phyloP scores from a whole-genome alignment of 805 yeast genomes.

The Metschnikowia sp. region DNA sequence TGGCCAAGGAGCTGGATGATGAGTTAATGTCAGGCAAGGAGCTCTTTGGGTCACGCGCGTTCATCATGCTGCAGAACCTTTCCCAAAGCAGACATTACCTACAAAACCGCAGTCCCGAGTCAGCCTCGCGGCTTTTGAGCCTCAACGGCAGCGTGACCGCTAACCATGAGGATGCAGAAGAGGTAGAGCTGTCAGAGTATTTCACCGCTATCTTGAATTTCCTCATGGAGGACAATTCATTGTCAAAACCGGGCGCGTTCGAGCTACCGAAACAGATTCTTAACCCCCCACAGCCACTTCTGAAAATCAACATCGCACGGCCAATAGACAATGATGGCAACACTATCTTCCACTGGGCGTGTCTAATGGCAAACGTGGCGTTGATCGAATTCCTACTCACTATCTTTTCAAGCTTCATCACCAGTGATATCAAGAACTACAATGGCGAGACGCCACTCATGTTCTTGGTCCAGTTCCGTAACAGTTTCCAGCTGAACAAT shows the following conservation, averaged over 20 bases:
- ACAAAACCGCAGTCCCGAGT: slow-evolving; percentile 4
- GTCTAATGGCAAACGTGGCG: slow-evolving; percentile 77
- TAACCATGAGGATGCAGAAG: slow-evolving; percentile 23
- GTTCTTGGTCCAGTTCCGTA: slow-evolving; percentile 40
- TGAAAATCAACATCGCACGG: slow-evolving; percentile 69
- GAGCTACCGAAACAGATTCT: slow-evolving; percentile 39
- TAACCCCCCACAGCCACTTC: slow-evolving; percentile 52
- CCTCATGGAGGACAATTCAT: slow-evolving; percentile 46
- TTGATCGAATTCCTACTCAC: slow-evolving; percentile 61
- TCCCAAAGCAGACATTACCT: not conserved
- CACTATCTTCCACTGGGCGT: slow-evolving; percentile 93
- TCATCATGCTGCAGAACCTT: slow-evolving; percentile 11
- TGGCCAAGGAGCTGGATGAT: slow-evolving; percentile 20
- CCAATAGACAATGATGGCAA: slow-evolving; percentile 93
- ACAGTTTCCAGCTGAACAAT: slow-evolving; percentile 36
- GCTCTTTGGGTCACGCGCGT: slow-evolving; percentile 39
- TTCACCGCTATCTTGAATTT: slow-evolving; percentile 46
- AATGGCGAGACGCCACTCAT: slow-evolving; percentile 83
- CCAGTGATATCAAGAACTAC: slow-evolving; percentile 68
- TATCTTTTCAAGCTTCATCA: slow-evolving; percentile 64
- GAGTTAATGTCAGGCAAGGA: slow-evolving; percentile 39
- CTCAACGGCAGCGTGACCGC: slow-evolving; percentile 29
- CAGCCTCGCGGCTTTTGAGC: slow-evolving; percentile 21
- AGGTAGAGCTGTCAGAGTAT: slow-evolving; percentile 27
- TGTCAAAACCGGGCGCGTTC: slow-evolving; percentile 2